phyloP scores from a whole-genome alignment of 257 asterid genomes.

The Nicotiana tabacum region DNA sequence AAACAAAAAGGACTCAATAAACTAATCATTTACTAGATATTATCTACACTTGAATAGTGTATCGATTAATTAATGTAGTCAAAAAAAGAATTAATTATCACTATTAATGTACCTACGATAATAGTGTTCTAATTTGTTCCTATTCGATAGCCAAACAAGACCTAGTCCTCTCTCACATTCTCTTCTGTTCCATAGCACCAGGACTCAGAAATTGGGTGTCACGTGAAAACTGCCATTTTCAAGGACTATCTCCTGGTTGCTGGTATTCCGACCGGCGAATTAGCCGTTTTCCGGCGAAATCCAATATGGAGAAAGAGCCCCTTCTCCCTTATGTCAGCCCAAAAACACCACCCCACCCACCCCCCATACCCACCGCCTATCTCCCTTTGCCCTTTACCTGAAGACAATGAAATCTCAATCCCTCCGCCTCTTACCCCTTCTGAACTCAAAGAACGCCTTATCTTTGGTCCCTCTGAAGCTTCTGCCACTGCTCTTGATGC shows the following conservation, averaged over 20 bases:
- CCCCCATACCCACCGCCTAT: constrained; percentile 31
- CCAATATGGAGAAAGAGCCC: constrained; percentile 66
- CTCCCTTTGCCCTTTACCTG: constrained; percentile 61
- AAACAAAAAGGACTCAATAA: not conserved
- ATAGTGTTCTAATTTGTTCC: not conserved
- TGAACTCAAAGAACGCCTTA: constrained; percentile 63
- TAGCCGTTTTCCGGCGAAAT: constrained; percentile 12
- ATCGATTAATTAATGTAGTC: not conserved
- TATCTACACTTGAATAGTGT: not conserved
- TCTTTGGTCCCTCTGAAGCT: constrained; percentile 57
- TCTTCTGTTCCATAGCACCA: not conserved
- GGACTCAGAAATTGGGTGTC: not conserved
- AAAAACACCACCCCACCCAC: constrained; percentile 25
- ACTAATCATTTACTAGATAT: not conserved
- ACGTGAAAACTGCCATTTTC: not conserved
- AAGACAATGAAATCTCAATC: constrained; percentile 49
- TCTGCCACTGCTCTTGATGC: constrained; percentile 42
- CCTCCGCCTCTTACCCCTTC: constrained; percentile 61
- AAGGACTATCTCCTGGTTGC: constrained; percentile 6
- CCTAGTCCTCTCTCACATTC: not conserved
- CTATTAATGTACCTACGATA: not conserved
- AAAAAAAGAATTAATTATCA: too few species aligned
- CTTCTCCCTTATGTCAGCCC: constrained; percentile 46
- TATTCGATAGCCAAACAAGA: not conserved
- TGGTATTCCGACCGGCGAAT: constrained; percentile 12